Evolutionary conservation across 208 protist genomes (phyloP).

Genomic region (Leishmania amazonensis): DNA sequence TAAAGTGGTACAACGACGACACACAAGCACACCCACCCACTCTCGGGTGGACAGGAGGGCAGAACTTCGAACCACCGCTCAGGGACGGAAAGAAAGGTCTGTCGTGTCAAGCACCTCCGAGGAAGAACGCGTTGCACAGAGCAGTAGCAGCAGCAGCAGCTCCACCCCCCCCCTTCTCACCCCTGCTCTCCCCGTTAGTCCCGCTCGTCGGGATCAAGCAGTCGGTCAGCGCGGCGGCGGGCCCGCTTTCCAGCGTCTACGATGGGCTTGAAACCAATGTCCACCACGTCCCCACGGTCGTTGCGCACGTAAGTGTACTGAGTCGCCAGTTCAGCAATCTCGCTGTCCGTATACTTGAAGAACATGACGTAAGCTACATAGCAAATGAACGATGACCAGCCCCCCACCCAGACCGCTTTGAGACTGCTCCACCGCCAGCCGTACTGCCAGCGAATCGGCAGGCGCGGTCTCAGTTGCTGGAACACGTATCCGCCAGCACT

Average conservation of each 20-base stretch:
- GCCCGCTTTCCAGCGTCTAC: conserved; percentile 74
- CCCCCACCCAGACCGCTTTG: conserved; percentile 59
- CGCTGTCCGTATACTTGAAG: conserved; percentile 73
- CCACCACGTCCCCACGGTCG: conserved; percentile 76
- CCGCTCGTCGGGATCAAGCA: conserved; percentile 64
- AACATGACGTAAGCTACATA: conserved; percentile 80
- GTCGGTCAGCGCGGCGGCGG: conserved; percentile 47
- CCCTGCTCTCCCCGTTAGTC: conserved; percentile 12
- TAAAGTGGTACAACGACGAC: not conserved
- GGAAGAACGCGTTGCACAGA: not conserved
- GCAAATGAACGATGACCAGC: conserved; percentile 52
- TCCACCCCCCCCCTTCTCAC: not conserved
- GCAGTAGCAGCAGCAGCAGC: not conserved
- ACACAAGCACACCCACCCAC: not conserved
- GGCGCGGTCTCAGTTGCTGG: conserved; percentile 71
- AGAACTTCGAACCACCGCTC: not conserved
- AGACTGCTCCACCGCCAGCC: conserved; percentile 82
- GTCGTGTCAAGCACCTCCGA: not conserved
- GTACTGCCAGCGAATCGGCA: conserved; percentile 86
- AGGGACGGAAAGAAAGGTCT: not conserved
- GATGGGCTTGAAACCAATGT: conserved; percentile 87
- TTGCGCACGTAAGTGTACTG: conserved; percentile 87
- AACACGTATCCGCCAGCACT: conserved; percentile 85
- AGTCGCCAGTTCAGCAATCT: conserved; percentile 69
- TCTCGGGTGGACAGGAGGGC: not conserved